Conservation (phyloP, 2,329 filamentous ascomycete genomes). For the Fusarium buharicum region DNA sequence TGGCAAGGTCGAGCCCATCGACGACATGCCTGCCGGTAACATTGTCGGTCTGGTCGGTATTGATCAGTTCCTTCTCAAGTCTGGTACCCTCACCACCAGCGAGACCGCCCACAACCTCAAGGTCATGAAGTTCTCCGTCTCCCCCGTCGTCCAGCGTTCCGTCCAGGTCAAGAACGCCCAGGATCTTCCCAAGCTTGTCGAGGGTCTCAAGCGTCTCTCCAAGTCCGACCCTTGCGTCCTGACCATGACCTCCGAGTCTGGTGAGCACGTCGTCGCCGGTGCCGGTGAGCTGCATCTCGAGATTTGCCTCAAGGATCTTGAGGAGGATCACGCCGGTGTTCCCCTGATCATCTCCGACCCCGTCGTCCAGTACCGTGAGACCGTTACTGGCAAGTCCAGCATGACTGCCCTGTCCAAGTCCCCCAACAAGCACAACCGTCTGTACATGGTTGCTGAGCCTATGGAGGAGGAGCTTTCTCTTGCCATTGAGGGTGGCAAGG, state of each 20-base stretch:
- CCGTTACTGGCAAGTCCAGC: conserved; percentile 83
- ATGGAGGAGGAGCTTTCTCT: conserved; percentile 90
- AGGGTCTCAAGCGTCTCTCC: conserved; percentile 99
- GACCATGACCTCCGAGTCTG: conserved; percentile 87
- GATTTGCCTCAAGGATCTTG: conserved; percentile 99
- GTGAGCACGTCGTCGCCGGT: conserved; percentile 99
- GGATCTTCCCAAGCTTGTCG: conserved; percentile 99
- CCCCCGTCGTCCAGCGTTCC: conserved; percentile 96
- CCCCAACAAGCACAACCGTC: conserved; percentile 99
- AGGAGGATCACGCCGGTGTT: conserved; percentile 99
- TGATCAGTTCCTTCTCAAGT: conserved; percentile 99
- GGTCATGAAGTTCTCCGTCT: conserved; percentile 99
- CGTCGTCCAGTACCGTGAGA: conserved; percentile 99
- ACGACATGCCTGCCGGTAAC: conserved; percentile 99
- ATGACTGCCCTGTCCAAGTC: conserved; percentile 99
- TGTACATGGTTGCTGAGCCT: conserved; percentile 94
- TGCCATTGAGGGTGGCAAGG: conserved; percentile 92
- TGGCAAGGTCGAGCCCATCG: conserved; percentile 97
- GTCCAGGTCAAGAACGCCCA: conserved; percentile 99
- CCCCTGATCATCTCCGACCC: conserved; percentile 98
- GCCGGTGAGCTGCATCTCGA: conserved; percentile 99
- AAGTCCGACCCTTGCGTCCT: conserved; percentile 99
- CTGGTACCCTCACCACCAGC: conserved; percentile 96
- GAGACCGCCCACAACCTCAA: conserved; percentile 99
- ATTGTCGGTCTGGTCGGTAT: conserved; percentile 99